Evolutionary conservation across 345 rosid genomes (phyloP).

Genomic region (Luvunga scandens): DNA sequence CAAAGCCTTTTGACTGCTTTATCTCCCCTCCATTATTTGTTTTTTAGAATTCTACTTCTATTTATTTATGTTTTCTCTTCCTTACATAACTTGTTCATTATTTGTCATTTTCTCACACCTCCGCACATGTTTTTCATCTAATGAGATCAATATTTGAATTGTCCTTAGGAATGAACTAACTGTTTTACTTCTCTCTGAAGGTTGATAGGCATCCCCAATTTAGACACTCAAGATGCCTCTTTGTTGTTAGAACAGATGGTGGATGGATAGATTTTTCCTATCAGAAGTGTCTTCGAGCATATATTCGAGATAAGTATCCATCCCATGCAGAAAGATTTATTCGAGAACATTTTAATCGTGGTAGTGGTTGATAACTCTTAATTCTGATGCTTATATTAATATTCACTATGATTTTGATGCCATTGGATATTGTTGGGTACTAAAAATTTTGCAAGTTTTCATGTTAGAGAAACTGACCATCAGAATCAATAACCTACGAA

Average conservation of each 20-base stretch:
- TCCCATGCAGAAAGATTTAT: constrained; percentile 75
- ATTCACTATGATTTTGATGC: constrained; percentile 13
- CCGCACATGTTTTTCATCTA: background rate
- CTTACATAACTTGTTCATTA: background rate
- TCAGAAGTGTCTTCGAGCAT: constrained; percentile 84
- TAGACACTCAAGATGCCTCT: constrained; percentile 72
- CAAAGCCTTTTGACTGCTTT: constrained; percentile 7
- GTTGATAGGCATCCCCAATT: constrained; percentile 92
- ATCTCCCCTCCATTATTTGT: background rate
- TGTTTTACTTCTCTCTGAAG: constrained; percentile 32
- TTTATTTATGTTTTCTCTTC: background rate
- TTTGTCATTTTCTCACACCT: background rate
- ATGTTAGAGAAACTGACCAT: background rate
- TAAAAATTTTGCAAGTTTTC: background rate
- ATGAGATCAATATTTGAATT: background rate
- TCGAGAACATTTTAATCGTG: constrained; percentile 67
- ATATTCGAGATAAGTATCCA: constrained; percentile 68
- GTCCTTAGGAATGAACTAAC: constrained; percentile 19
- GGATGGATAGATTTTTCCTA: constrained; percentile 96
- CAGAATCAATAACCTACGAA: background rate
- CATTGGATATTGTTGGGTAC: background rate
- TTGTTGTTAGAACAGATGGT: constrained; percentile 92
- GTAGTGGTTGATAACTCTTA: constrained; percentile 34
- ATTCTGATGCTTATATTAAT: constrained; percentile 2
- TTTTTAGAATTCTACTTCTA: background rate